These are phyloP conservation scores for Yamadazyma conglobata DNA, from an alignment of 1,139 yeast genomes.

Conservation along the genomic window DNA sequence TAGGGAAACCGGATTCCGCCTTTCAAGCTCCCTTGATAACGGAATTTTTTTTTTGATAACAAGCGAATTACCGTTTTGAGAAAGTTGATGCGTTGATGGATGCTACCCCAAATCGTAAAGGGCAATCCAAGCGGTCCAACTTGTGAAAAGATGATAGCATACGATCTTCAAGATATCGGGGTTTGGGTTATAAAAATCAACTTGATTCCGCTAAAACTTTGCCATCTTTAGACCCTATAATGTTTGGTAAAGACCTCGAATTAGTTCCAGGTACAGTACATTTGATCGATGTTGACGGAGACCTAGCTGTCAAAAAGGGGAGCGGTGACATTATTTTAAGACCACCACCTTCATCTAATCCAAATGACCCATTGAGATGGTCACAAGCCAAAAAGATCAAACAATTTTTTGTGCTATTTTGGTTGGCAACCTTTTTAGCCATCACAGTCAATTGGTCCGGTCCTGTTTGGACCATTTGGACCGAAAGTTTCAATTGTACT, in stretches of 20 bases:
- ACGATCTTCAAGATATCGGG: too few relatives aligned
- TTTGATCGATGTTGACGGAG: slow-evolving; percentile 47
- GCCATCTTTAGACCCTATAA: slow-evolving; percentile 34
- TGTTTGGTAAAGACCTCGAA: slow-evolving; percentile 19
- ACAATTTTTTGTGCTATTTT: slow-evolving; percentile 34
- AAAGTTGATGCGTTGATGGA: too few relatives aligned
- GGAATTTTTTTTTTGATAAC: too few relatives aligned
- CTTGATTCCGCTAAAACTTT: too few relatives aligned
- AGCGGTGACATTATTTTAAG: slow-evolving; percentile 26
- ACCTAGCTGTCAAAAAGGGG: slow-evolving; percentile 31
- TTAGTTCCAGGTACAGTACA: slow-evolving; percentile 63
- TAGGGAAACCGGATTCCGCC: too few relatives aligned
- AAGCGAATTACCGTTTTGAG: too few relatives aligned
- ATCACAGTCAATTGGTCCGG: slow-evolving; percentile 41
- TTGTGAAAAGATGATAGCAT: too few relatives aligned
- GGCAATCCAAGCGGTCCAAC: too few relatives aligned
- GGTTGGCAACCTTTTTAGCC: slow-evolving; percentile 40
- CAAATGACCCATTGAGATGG: slow-evolving; percentile 43
- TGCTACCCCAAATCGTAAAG: too few relatives aligned
- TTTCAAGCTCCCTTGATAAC: too few relatives aligned
- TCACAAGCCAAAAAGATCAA: slow-evolving; percentile 25
- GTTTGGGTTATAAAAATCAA: too few relatives aligned
- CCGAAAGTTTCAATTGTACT: slow-evolving; percentile 27
- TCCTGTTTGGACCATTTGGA: slow-evolving; percentile 41
- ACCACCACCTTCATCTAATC: slow-evolving; percentile 38